Evolutionary conservation across 495 filamentous ascomycete species (phyloP).

Genomic region (Annulohypoxylon stygium): DNA sequence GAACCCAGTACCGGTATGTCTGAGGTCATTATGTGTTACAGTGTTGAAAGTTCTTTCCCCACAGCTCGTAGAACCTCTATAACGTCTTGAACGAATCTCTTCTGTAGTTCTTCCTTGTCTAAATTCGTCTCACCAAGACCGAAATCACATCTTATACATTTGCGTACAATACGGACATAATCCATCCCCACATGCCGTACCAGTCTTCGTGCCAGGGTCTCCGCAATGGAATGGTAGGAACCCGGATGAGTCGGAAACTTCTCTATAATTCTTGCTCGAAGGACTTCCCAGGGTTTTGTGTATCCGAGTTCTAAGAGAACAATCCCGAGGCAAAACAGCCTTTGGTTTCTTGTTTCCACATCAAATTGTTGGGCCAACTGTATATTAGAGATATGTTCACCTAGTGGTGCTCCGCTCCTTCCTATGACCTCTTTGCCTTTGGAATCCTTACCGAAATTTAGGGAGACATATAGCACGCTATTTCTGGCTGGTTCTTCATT

Average conservation of each 20-base stretch:
- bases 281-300: not conserved
- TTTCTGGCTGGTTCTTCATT: no score
- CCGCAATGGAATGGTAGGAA: not conserved
- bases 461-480: not conserved
- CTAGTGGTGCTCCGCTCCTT: not conserved
- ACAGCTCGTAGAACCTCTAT: not conserved
- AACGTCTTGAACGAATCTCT: not conserved
- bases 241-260: not conserved
- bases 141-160: slow-evolving; percentile 1
- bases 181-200: not conserved
- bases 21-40: not conserved
- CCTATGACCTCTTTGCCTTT: not conserved
- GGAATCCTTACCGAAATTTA: not conserved
- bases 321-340: not conserved
- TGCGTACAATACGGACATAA: not conserved
- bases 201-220: not conserved
- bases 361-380: not conserved
- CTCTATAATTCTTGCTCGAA: not conserved
- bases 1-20: no score
- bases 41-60: not conserved
- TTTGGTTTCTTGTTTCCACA: not conserved
- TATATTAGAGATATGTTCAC: not conserved
- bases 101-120: not conserved
- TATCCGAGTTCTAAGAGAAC: not conserved
- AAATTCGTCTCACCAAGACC: slow-evolving; percentile 1